phyloP scores from a whole-genome alignment of 345 rosid genomes.

The Gossypium sturtianum region DNA sequence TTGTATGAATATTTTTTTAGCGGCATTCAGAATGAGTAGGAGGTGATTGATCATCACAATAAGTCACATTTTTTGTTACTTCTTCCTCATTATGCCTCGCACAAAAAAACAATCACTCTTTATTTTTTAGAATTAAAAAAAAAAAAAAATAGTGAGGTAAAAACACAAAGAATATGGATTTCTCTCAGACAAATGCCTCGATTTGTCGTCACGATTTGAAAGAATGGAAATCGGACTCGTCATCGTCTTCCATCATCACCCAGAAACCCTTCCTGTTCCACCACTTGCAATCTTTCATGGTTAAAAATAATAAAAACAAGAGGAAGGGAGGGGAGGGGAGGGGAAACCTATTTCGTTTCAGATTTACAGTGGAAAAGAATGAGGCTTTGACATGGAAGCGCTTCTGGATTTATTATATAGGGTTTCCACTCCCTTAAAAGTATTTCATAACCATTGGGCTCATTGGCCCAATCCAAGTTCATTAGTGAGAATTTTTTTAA shows the following conservation, averaged over 20 bases:
- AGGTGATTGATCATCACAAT: conserved; percentile 33
- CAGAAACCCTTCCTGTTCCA: conserved; percentile 21
- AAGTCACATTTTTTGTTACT: conserved; percentile 25
- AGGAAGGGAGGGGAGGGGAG: too few species aligned
- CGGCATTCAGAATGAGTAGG: conserved; percentile 54
- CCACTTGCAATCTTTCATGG: too few species aligned
- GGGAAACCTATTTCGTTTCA: too few species aligned
- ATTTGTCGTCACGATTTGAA: conserved; percentile 44
- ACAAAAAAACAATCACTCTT: background rate
- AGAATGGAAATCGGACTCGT: conserved; percentile 68
- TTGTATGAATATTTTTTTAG: too few species aligned
- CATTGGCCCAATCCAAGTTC: background rate
- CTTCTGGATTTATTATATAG: background rate
- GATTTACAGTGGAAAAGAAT: background rate
- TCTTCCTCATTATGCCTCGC: conserved; percentile 37
- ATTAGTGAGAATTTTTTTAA: too few species aligned
- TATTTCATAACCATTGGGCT: background rate
- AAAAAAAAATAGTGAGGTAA: too few species aligned
- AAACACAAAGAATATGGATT: background rate
- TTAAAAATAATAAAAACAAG: background rate
- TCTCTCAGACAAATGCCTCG: conserved; percentile 79
- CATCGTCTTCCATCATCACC: conserved; percentile 52
- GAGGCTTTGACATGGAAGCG: background rate
- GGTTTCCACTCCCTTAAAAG: background rate
- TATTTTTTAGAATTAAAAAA: background rate